These are phyloP conservation scores for Annona squamosa DNA, from an alignment of 164 flowering plant genomes.

Conservation along the genomic window DNA sequence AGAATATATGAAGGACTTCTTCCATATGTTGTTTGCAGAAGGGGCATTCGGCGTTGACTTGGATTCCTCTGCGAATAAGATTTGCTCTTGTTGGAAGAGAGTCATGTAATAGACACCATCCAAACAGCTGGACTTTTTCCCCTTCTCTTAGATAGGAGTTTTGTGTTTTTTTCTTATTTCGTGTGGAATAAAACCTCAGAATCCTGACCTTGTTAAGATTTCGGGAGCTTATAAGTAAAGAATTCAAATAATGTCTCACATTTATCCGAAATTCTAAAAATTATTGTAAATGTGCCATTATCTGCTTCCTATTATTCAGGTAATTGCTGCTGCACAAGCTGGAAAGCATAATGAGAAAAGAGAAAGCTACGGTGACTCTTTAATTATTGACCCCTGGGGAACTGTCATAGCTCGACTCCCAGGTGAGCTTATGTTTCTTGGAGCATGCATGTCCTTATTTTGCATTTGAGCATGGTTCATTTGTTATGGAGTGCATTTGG, in stretches of 20 bases:
- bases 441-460: neutral
- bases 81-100: no score
- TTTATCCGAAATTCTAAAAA: neutral
- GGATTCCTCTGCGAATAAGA: no score
- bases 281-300: neutral
- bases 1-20: no score
- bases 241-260: neutral
- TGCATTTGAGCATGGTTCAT: neutral
- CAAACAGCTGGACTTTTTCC: neutral
- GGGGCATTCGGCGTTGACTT: no score
- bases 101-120: no score
- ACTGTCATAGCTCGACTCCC: conserved; percentile 61
- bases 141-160: neutral
- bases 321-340: conserved; percentile 87
- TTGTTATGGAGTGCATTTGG: neutral
- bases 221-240: neutral
- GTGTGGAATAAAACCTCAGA: neutral
- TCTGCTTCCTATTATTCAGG: conserved; percentile 25
- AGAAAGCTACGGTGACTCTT: conserved; percentile 81
- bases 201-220: neutral
- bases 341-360: conserved; percentile 76
- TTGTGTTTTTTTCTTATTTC: neutral
- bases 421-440: conserved; percentile 32
- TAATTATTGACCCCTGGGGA: conserved; percentile 98
- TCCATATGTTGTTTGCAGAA: no score